Conservation (phyloP, 208 protist species). For the Leishmania tarentolae region DNA sequence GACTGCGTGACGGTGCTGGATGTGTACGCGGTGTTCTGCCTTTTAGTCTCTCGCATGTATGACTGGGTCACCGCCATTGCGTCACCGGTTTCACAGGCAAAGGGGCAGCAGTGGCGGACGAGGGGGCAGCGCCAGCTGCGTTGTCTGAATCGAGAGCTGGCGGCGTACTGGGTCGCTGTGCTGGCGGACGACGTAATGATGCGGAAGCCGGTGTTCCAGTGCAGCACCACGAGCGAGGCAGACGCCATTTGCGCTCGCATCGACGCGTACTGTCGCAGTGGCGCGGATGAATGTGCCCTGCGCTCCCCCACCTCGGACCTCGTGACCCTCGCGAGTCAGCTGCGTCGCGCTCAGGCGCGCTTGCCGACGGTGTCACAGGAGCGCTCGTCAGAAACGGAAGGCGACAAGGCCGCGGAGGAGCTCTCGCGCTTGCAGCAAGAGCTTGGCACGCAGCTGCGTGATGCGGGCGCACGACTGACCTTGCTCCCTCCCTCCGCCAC, state of each 20-base stretch:
- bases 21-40: conserved; percentile 11
- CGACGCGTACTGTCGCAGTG: background rate
- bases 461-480: background rate
- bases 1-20: background rate
- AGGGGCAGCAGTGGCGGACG: background rate
- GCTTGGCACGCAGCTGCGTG: background rate
- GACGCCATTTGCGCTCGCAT: background rate
- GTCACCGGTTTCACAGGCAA: background rate
- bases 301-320: background rate
- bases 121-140: background rate
- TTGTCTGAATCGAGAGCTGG: conserved; percentile 2
- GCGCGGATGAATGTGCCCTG: background rate
- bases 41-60: background rate
- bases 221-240: background rate
- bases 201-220: background rate
- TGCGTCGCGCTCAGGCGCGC: conserved; percentile 1
- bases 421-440: background rate
- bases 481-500: background rate
- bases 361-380: background rate
- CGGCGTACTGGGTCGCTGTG: conserved; percentile 1
- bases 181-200: background rate
- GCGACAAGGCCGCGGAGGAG: background rate
- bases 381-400: background rate
- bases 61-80: background rate
- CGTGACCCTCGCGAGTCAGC: background rate